Conservation (phyloP, 2,329 filamentous ascomycete genomes). For the Colletotrichum sp. region DNA sequence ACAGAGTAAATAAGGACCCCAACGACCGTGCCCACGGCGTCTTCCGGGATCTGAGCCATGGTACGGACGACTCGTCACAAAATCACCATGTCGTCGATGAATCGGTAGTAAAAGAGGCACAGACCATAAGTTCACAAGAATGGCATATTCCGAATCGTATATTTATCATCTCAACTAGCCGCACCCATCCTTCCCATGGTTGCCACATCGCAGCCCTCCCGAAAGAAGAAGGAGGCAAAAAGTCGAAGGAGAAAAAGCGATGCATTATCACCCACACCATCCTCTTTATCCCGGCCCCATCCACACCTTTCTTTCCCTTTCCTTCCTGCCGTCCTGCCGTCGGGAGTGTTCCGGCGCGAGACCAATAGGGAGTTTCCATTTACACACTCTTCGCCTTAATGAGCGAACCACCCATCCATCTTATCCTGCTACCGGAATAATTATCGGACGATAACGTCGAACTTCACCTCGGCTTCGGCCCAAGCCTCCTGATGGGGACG, state of each 20-base stretch:
- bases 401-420: background rate
- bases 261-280: background rate
- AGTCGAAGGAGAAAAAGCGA: background rate
- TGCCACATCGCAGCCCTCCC: background rate
- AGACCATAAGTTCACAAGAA: background rate
- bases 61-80: background rate
- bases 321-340: background rate
- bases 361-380: background rate
- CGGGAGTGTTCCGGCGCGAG: background rate
- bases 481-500: background rate
- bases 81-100: background rate
- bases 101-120: background rate
- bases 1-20: conserved; percentile 1
- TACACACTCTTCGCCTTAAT: background rate
- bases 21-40: background rate
- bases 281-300: background rate
- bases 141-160: background rate
- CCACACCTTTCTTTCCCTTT: background rate
- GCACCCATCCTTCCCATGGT: background rate
- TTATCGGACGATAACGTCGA: background rate
- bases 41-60: background rate
- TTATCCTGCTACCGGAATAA: background rate
- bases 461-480: background rate
- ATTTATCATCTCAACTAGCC: background rate
- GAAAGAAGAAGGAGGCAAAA: background rate